phyloP scores from a whole-genome alignment of 2,329 filamentous ascomycete genomes.

The Alternaria panax region DNA sequence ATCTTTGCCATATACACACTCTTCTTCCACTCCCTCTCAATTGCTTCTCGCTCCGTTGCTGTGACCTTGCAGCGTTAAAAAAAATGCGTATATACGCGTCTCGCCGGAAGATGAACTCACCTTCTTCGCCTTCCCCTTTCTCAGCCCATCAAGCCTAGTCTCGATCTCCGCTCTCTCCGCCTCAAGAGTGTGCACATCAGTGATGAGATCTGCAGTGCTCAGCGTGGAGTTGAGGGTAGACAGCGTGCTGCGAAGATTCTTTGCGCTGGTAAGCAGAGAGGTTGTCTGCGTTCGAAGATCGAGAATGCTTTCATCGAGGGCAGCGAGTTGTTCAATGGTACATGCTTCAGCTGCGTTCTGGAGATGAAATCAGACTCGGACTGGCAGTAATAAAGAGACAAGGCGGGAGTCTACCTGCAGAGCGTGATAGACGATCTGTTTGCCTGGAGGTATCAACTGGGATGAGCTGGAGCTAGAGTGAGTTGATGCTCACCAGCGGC shows the following conservation, averaged over 20 bases:
- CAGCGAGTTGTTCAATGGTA: constrained; percentile 58
- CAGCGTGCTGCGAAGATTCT: constrained; percentile 58
- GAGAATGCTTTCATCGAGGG: constrained; percentile 59
- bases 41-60: constrained; percentile 56
- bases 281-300: constrained; percentile 56
- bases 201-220: constrained; percentile 59
- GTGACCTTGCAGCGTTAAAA: not conserved
- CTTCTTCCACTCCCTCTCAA: constrained; percentile 57
- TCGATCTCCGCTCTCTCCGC: constrained; percentile 53
- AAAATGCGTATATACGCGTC: not conserved
- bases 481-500: constrained; percentile 56
- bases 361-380: not conserved
- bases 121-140: constrained; percentile 53
- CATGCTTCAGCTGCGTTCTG: constrained; percentile 60
- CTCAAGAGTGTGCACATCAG: constrained; percentile 54
- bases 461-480: not conserved
- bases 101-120: constrained; percentile 44
- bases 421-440: constrained; percentile 68
- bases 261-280: constrained; percentile 56
- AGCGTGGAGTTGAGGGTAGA: constrained; percentile 57
- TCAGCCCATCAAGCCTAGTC: constrained; percentile 52
- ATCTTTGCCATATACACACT: constrained; percentile 50
- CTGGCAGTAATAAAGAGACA: not conserved
- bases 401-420: constrained; percentile 47
- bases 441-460: constrained; percentile 54